Percentiles rank a stretch among this genome's conserved stretches.
Conservation (phyloP, 768 basidiomycete species). For the Trametes sanguinea region DNA sequence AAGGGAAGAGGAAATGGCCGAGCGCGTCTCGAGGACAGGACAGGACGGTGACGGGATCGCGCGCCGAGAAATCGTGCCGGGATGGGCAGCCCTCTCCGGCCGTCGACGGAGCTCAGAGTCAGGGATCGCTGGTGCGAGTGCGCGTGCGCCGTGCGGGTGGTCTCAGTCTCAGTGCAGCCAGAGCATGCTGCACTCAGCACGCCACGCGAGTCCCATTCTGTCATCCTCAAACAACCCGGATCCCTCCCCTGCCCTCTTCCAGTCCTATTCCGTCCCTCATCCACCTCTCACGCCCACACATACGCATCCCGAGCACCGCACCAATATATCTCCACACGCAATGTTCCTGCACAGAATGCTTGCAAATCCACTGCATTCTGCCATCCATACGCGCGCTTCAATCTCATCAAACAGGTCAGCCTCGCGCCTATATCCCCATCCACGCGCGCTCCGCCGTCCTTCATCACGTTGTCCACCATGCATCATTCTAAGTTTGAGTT, state of each 20-base stretch:
- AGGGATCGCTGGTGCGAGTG: neutral
- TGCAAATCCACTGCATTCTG: neutral
- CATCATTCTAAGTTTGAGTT: no score
- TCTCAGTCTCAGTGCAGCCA: no score
- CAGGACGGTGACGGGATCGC: constrained; percentile 13
- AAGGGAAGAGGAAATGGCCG: constrained; percentile 1
- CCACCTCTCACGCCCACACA: neutral
- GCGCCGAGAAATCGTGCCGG: constrained; percentile 13
- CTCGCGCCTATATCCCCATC: neutral
- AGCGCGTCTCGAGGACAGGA: constrained; percentile 7
- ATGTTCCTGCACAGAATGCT: neutral
- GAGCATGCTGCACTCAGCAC: neutral
- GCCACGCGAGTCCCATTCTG: neutral
- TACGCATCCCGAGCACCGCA: neutral
- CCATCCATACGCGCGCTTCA: neutral
- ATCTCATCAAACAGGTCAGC: neutral
- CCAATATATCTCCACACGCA: neutral
- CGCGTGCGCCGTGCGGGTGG: neutral
- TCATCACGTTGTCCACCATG: neutral
- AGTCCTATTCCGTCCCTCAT: neutral
- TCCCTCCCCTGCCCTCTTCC: neutral
- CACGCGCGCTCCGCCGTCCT: neutral
- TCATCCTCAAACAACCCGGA: constrained; percentile 6
- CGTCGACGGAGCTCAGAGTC: no score
- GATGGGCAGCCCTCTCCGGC: neutral